A percentile compares a stretch with the other conserved stretches of the same genome.
Conservation (phyloP, 2,329 filamentous ascomycete genomes). For the Myriosclerotinia duriaeana region DNA sequence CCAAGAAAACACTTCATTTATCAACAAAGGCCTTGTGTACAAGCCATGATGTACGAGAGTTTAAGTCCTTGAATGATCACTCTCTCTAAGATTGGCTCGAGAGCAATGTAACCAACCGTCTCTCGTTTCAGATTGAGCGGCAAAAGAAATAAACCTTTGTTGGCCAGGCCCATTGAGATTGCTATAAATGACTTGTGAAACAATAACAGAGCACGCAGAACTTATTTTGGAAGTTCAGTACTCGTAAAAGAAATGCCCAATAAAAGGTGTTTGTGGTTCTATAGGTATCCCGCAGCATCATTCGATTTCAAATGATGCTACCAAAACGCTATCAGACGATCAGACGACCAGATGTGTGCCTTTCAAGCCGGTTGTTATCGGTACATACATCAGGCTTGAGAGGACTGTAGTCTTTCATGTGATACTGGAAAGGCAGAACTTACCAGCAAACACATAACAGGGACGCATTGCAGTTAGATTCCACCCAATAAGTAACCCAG, state of each 20-base stretch:
- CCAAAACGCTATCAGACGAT: background rate
- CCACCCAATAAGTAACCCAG: background rate
- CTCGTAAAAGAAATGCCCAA: background rate
- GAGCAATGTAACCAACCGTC: background rate
- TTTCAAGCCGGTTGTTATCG: background rate
- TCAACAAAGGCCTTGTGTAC: background rate
- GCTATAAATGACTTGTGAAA: background rate
- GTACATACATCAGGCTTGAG: background rate
- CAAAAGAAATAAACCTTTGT: background rate
- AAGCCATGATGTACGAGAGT: background rate
- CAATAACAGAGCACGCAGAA: background rate
- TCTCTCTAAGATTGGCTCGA: background rate
- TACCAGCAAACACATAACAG: background rate
- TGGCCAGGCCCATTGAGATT: background rate
- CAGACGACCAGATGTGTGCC: background rate
- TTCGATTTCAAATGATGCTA: background rate
- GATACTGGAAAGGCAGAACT: background rate
- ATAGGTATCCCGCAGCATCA: background rate
- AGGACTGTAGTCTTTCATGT: background rate
- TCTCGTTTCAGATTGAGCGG: background rate
- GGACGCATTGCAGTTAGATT: constrained; percentile 1
- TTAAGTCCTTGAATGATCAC: background rate
- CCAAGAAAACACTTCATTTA: background rate
- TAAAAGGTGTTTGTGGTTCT: background rate
- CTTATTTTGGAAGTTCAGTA: background rate